Evolutionary conservation across 345 rosid species (phyloP).

Genomic region (Aquilaria sinensis): DNA sequence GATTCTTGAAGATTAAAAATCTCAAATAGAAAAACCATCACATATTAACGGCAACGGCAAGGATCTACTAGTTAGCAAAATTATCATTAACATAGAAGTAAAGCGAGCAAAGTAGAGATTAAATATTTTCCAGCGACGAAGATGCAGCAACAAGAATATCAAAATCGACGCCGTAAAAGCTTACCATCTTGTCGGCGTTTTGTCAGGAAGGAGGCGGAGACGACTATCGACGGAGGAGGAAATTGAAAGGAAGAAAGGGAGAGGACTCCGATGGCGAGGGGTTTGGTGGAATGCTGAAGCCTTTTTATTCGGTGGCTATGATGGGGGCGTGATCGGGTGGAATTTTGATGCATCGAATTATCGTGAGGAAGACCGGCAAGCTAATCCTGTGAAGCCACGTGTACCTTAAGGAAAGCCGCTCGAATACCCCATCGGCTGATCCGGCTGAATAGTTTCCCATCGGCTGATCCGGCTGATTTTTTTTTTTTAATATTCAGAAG

Average conservation of each 20-base stretch:
- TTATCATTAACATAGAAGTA: background rate
- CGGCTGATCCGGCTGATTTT: background rate
- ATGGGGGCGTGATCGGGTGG: conserved; percentile 5
- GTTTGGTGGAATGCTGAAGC: background rate
- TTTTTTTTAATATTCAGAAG: background rate
- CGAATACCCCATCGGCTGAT: background rate
- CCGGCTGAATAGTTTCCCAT: background rate
- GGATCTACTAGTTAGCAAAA: background rate
- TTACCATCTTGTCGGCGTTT: conserved; percentile 13
- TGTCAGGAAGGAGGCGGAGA: background rate
- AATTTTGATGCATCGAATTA: background rate
- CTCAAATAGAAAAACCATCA: too few species aligned
- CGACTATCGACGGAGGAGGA: conserved; percentile 3
- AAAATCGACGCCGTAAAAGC: background rate
- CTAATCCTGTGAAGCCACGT: conserved; percentile 14
- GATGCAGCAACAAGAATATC: background rate
- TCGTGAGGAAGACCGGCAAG: conserved; percentile 2
- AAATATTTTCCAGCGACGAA: background rate
- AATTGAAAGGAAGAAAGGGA: conserved; percentile 1
- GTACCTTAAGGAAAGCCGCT: background rate
- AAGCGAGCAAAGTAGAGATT: background rate
- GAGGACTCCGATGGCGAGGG: conserved; percentile 12
- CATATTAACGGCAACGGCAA: background rate
- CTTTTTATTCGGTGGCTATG: conserved; percentile 13
- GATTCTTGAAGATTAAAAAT: too few species aligned